Base-by-base conservation (phyloP, 371 early-diverging fungal species). In the Mucor indicus region DNA sequence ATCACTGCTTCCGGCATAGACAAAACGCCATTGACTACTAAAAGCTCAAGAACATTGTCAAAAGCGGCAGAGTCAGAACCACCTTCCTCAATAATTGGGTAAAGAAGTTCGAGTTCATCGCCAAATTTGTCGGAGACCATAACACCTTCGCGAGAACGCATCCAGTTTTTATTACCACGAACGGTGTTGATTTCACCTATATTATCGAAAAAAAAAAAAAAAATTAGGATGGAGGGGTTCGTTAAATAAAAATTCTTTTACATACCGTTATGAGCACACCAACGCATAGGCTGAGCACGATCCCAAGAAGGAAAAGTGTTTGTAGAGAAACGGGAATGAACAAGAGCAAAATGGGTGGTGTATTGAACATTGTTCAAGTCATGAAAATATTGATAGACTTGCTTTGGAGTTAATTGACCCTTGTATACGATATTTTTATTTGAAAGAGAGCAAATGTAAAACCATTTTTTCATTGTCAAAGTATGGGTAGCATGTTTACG, bases 301-400 rank as follows among this genome's bases (percentile, higher is more conserved):
- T 98, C 96, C 98, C 98, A 98, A 5, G 88, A 87, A 12, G 98
- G 98, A 73, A 96, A 96, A 11, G 98, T 98, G 75, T 98, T 98
- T 33, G 98, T 98, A 25, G 95, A 95, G 82, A 96, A 98, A 45
- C 98, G 86, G 22, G 96, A 95, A 72, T 98, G 98, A 27, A 98
- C 98, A 38, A 98, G 70, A 9, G 93, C 90, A 83, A 96, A 98
- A 62, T 95, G 92, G 29, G 92, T 84, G 42, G 74, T 69, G 66
- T 84, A 98, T 31, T 70, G 74, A 43, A 81, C 75, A 63, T 95
- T 89, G 47, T 74, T 73, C 38, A 98, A 69, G 72, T 98, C 98
- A 49, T 82, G 69, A 60, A 87, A 98, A 72, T 94, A 98, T 36
- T 78, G 69, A 62, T 89, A 93, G 3, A 98, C 93, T 60, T 98